These are phyloP conservation scores for Uncinocarpus reesii DNA, from an alignment of 2,329 filamentous ascomycete genomes.

Conservation along the genomic window DNA sequence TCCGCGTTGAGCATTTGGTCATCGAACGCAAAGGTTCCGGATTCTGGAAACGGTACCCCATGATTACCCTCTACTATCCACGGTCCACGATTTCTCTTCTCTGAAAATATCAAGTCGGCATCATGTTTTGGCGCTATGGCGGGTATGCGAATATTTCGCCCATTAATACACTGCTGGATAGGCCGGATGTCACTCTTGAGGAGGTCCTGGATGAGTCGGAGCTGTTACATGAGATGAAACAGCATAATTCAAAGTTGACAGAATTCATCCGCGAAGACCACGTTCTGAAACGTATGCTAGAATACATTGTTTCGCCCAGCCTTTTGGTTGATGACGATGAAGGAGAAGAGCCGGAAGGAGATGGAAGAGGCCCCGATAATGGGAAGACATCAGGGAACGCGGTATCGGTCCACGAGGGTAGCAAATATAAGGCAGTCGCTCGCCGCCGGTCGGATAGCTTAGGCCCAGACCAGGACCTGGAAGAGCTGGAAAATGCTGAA, in stretches of 20 bases:
- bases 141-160: conserved; percentile 95
- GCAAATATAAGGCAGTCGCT: conserved; percentile 24
- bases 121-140: conserved; percentile 99
- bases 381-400: conserved; percentile 23
- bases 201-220: conserved; percentile 94
- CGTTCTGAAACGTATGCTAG: conserved; percentile 72
- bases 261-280: conserved; percentile 86
- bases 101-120: conserved; percentile 33
- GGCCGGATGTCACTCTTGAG: conserved; percentile 85
- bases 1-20: no score
- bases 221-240: conserved; percentile 92
- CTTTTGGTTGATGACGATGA: conserved; percentile 44
- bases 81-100: not conserved
- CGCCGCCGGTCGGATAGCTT: conserved; percentile 39
- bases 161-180: conserved; percentile 93
- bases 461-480: conserved; percentile 24
- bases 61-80: not conserved
- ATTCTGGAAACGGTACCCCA: not conserved
- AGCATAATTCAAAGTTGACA: conserved; percentile 94
- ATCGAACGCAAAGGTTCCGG: not conserved
- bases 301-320: conserved; percentile 77
- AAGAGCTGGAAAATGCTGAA: conserved; percentile 62
- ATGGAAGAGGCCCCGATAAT: conserved; percentile 31
- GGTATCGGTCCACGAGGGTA: conserved; percentile 35
- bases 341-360: conserved; percentile 43